Evolutionary conservation across 1,139 yeast species (phyloP), one percentile per base, ranked within the genome.

Genomic region (Scheffersomyces quercinus): DNA sequence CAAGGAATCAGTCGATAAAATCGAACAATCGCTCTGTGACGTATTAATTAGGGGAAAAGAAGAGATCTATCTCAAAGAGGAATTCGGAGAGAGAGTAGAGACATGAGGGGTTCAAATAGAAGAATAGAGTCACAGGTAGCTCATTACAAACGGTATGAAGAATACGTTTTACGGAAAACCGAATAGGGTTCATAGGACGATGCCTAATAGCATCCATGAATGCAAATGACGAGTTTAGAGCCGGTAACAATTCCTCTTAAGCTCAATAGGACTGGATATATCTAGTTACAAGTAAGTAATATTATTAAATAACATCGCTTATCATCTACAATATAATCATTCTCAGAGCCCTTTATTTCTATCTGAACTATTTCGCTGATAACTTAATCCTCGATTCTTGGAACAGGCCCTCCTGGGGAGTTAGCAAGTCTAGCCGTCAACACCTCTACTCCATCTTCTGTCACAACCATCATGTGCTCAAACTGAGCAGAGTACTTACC

Each of bases 401-500:
- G 69, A 42, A 87, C 67, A 12, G 97, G 79, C 1, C 98, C 98
- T 42, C 49, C 49, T 9, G 49, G 51, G 9, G 59, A 54, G 41
- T 46, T 41, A 4, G 36, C 55, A 35, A 44, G 38, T 63, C 98
- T 80, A 0, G 90, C 96, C 29, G 96, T 86, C 58, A 95, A 77
- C 9, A 93, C 85, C 67, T 95, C 99, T 35, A 85, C 89, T 12
- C 99, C 99, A 42, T 83, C 85, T 59, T 90, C 98, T 5, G 99
- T 95, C 32, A 93, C 95, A 49, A 95, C 68, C 59, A 95, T 60
- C 63, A 95, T 91, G 62, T 95, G 98, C 68, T 95, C 95, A 57
- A 95, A 95, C 67, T 95, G 99, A 1, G 99, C 99, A 53, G 93
- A 84, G 48, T 78, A 72, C 60, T 82, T 81, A 43, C 98, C 98